These are phyloP conservation scores for Trichoderma semiorbis DNA, from an alignment of 2,329 filamentous ascomycete genomes.

Conservation along the genomic window DNA sequence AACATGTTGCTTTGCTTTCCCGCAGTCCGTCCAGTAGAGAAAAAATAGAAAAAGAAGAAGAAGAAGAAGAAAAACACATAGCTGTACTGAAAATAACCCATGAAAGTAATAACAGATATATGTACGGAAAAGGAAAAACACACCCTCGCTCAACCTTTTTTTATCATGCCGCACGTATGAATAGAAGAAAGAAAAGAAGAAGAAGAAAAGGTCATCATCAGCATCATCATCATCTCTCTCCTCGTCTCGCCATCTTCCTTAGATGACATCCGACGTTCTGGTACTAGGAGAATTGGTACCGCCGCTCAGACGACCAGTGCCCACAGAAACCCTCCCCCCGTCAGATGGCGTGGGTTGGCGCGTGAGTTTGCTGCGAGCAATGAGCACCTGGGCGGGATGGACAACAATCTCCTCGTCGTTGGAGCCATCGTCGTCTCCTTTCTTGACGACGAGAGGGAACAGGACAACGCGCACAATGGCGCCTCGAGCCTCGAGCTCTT, in stretches of 20 bases:
- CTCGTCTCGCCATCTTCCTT: neutral
- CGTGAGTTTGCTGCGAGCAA: slow-evolving; percentile 52
- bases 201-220: slow-evolving; percentile 20
- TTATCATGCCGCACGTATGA: neutral
- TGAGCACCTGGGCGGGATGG: slow-evolving; percentile 88
- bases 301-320: slow-evolving; percentile 38
- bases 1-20: slow-evolving; percentile 12
- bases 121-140: slow-evolving; percentile 7
- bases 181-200: neutral
- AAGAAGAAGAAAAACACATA: slow-evolving; percentile 11
- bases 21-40: neutral
- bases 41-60: neutral
- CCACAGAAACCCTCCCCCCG: slow-evolving; percentile 44
- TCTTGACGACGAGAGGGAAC: slow-evolving; percentile 95
- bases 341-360: slow-evolving; percentile 47
- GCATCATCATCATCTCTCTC: slow-evolving; percentile 27
- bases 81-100: slow-evolving; percentile 15
- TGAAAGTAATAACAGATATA: slow-evolving; percentile 17
- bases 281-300: slow-evolving; percentile 25
- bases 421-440: slow-evolving; percentile 80
- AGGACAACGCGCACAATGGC: slow-evolving; percentile 87
- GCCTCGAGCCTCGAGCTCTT: slow-evolving; percentile 72
- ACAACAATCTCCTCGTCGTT: slow-evolving; percentile 95
- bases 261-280: slow-evolving; percentile 1
- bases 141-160: slow-evolving; percentile 16